A percentile compares a stretch with the other conserved stretches of the same genome.
These are phyloP conservation scores for Backusella circina DNA, from an alignment of 192 early-diverging fungal species.

Conservation along the genomic window DNA sequence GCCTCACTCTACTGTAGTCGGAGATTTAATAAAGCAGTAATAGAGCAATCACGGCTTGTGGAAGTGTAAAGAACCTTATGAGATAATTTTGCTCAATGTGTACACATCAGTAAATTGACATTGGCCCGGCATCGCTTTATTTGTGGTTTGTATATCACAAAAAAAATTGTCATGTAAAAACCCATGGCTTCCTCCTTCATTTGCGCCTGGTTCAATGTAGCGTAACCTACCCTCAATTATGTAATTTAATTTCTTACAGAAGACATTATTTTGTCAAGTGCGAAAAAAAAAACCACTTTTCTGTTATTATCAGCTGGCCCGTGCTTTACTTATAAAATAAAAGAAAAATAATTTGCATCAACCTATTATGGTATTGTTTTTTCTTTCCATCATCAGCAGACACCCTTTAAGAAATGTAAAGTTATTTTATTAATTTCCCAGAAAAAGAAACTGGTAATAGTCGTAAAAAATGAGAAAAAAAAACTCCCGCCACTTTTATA, in stretches of 20 bases:
- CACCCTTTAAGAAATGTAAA: neutral
- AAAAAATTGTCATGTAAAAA: neutral
- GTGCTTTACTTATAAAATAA: constrained; percentile 2
- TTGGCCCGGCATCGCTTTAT: neutral
- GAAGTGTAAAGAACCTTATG: neutral
- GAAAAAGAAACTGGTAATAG: neutral
- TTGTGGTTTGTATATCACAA: neutral
- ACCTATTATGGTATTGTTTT: neutral
- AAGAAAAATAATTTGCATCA: neutral
- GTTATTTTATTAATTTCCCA: neutral
- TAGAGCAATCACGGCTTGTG: neutral
- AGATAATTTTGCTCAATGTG: neutral
- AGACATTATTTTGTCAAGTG: neutral
- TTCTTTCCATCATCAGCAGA: neutral
- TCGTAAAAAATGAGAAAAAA: neutral
- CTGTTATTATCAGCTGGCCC: constrained; percentile 10
- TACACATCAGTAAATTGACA: neutral
- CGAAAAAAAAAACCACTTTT: neutral
- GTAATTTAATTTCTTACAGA: constrained; percentile 1
- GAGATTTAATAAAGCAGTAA: neutral
- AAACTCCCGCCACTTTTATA: neutral
- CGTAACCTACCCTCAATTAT: neutral
- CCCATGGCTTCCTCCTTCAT: neutral
- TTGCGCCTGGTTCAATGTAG: neutral
- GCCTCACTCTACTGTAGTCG: neutral